Evolutionary conservation across 2,329 filamentous ascomycete species (phyloP).

Genomic region (Sporothrix euskadiensis): DNA sequence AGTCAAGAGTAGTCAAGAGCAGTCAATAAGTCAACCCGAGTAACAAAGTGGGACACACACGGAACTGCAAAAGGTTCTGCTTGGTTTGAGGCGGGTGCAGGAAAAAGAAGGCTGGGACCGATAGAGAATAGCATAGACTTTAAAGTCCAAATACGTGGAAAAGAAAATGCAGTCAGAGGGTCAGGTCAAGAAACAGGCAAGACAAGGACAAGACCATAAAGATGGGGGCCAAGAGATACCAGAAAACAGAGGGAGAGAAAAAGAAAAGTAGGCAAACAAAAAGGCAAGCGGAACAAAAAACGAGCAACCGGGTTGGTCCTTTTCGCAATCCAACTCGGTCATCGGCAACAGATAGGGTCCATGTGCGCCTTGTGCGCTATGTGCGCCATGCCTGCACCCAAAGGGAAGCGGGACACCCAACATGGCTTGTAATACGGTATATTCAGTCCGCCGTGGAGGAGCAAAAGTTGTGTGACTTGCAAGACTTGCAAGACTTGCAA

Average conservation of each 20-base stretch:
- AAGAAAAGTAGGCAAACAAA: neutral
- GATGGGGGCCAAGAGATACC: neutral
- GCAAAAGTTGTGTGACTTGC: neutral
- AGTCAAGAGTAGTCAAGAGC: neutral
- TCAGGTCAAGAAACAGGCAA: neutral
- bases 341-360: neutral
- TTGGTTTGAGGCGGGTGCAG: neutral
- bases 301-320: neutral
- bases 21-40: neutral
- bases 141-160: constrained; percentile 2
- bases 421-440: neutral
- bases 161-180: constrained; percentile 5
- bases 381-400: neutral
- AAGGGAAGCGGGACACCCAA: neutral
- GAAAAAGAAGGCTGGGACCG: constrained; percentile 9
- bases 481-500: neutral
- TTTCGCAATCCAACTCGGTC: neutral
- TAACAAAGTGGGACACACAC: constrained; percentile 1
- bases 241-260: neutral
- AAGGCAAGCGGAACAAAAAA: neutral
- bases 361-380: neutral
- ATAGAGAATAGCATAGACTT: neutral
- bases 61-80: neutral
- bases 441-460: neutral
- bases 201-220: neutral